A percentile compares a stretch with the other conserved stretches of the same genome.
Evolutionary conservation across 148 eudicot species (phyloP).

Genomic region (Cornus florida): DNA sequence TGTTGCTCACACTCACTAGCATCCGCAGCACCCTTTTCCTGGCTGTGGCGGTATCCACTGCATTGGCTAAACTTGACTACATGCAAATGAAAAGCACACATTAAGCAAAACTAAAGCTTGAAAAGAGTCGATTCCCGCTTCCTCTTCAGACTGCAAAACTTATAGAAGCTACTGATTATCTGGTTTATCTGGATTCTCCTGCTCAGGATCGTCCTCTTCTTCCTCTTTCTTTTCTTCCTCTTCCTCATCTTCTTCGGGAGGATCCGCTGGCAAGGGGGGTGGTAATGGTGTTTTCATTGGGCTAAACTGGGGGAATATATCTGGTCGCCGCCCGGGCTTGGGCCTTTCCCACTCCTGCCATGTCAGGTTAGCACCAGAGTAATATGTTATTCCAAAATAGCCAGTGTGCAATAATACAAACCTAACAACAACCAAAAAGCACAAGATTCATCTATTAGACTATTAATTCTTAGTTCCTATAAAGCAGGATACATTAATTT

Average conservation of each 20-base stretch:
- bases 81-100: background rate
- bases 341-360: constrained; percentile 90
- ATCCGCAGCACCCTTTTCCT: background rate
- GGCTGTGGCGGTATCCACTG: background rate
- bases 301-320: constrained; percentile 84
- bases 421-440: background rate
- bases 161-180: constrained; percentile 16
- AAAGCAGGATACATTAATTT: too few relatives aligned
- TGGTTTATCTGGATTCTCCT: constrained; percentile 48
- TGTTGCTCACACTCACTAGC: background rate
- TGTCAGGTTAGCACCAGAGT: constrained; percentile 5
- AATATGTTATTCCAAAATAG: background rate
- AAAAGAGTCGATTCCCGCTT: background rate
- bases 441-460: background rate
- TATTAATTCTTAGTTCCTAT: too few relatives aligned
- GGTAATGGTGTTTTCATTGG: constrained; percentile 98
- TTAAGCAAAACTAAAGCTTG: background rate
- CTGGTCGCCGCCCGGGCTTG: constrained; percentile 79
- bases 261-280: constrained; percentile 86
- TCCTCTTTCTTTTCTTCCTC: constrained; percentile 62
- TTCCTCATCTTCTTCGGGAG: constrained; percentile 80
- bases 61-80: background rate
- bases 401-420: background rate
- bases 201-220: constrained; percentile 52
- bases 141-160: background rate